phyloP scores from a whole-genome alignment of 768 basidiomycete species.

The Hypsizygus marmoreus region DNA sequence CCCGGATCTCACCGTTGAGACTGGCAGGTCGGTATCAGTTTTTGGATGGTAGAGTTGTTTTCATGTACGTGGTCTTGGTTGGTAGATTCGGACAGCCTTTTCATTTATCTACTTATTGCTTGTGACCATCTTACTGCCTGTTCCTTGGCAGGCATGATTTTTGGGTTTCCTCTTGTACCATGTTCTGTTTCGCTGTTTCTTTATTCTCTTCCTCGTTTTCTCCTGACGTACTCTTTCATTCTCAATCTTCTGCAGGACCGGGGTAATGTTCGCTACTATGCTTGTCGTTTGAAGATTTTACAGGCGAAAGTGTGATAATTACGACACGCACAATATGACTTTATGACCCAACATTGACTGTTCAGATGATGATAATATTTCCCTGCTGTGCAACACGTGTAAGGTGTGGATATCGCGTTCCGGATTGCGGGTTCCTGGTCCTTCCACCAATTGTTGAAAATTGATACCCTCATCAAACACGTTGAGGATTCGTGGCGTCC shows the following conservation, averaged over 20 bases:
- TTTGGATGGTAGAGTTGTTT: background rate
- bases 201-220: slow-evolving; percentile 11
- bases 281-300: slow-evolving; percentile 11
- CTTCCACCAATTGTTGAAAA: no score
- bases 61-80: slow-evolving; percentile 8
- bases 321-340: slow-evolving; percentile 11
- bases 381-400: no score
- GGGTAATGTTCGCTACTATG: slow-evolving; percentile 11
- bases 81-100: slow-evolving; percentile 10
- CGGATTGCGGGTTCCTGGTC: no score
- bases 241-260: slow-evolving; percentile 9
- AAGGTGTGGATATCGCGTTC: no score
- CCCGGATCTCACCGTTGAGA: slow-evolving; percentile 61
- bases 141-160: slow-evolving; percentile 10
- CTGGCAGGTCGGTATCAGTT: no score
- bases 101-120: slow-evolving; percentile 1
- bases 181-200: slow-evolving; percentile 10
- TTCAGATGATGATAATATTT: no score
- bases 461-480: no score
- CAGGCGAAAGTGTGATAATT: slow-evolving; percentile 8
- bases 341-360: background rate
- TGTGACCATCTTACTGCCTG: slow-evolving; percentile 4
- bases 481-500: no score
- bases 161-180: slow-evolving; percentile 19
- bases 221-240: slow-evolving; percentile 7